A percentile compares a stretch with the other conserved stretches of the same genome.
phyloP scores from a whole-genome alignment of 2,329 filamentous ascomycete species.

The Thielaviopsis cerberus region DNA sequence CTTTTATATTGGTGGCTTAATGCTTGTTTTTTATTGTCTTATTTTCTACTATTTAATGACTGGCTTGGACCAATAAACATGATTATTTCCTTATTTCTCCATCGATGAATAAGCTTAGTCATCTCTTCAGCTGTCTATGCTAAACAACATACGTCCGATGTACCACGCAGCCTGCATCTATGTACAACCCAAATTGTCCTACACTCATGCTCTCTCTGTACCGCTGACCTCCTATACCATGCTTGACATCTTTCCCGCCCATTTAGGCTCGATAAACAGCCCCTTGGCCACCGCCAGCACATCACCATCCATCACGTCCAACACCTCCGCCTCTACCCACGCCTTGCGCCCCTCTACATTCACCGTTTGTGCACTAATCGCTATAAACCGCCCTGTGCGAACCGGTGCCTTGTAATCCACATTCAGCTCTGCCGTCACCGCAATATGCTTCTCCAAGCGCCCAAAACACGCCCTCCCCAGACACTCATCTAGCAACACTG shows the following conservation, averaged over 20 bases:
- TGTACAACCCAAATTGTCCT: not conserved
- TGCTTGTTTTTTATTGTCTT: not conserved
- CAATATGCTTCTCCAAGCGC: conserved; percentile 10
- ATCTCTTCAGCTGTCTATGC: too few species aligned
- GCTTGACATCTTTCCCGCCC: conserved; percentile 3
- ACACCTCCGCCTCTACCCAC: conserved; percentile 12
- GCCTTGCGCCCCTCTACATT: conserved; percentile 13
- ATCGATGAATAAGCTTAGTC: too few species aligned
- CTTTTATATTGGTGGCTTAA: not conserved
- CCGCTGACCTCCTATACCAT: not conserved
- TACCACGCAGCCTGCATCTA: not conserved
- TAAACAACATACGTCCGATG: not conserved
- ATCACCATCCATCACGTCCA: conserved; percentile 10
- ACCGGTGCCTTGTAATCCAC: conserved; percentile 13
- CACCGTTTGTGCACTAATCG: conserved; percentile 10
- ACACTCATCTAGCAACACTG: conserved; percentile 14
- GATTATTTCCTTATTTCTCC: not conserved
- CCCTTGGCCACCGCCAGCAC: conserved; percentile 12
- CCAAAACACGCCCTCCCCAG: conserved; percentile 13
- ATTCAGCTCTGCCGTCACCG: conserved; percentile 13
- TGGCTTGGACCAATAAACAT: not conserved
- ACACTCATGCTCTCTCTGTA: not conserved
- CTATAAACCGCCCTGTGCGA: conserved; percentile 10
- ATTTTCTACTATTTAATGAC: not conserved
- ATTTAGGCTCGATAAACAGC: conserved; percentile 13